phyloP scores from a whole-genome alignment of 2,329 filamentous ascomycete species.

The Zalaria sp. region DNA sequence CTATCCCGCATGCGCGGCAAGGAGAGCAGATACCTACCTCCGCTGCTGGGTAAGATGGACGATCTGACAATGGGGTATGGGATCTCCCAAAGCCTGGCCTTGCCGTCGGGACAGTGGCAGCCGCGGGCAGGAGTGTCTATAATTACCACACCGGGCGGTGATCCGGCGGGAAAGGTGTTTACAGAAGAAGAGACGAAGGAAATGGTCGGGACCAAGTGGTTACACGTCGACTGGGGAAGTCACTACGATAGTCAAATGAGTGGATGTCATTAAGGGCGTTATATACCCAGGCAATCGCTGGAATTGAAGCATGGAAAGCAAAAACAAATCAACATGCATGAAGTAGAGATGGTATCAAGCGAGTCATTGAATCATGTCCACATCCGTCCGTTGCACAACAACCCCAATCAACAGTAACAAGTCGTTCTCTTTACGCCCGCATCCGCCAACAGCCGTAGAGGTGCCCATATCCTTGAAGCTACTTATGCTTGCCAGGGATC shows the following conservation, averaged over 20 bases:
- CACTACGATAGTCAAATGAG: background rate
- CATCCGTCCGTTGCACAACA: too few relatives aligned
- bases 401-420: too few relatives aligned
- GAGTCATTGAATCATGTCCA: too few relatives aligned
- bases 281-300: too few relatives aligned
- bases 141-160: background rate
- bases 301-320: too few relatives aligned
- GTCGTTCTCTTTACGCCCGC: too few relatives aligned
- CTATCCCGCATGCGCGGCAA: slow-evolving; percentile 21
- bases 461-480: too few relatives aligned
- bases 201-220: background rate
- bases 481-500: background rate
- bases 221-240: background rate
- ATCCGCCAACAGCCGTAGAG: too few relatives aligned
- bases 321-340: too few relatives aligned
- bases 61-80: slow-evolving; percentile 14
- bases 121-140: background rate
- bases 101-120: slow-evolving; percentile 5
- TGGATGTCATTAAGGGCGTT: too few relatives aligned
- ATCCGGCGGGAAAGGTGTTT: background rate
- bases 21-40: slow-evolving; percentile 19
- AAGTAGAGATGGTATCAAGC: too few relatives aligned
- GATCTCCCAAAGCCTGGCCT: slow-evolving; percentile 9
- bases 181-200: background rate
- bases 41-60: slow-evolving; percentile 18